phyloP scores from a whole-genome alignment of 768 basidiomycete species.

The Kwoniella dejecticola region DNA sequence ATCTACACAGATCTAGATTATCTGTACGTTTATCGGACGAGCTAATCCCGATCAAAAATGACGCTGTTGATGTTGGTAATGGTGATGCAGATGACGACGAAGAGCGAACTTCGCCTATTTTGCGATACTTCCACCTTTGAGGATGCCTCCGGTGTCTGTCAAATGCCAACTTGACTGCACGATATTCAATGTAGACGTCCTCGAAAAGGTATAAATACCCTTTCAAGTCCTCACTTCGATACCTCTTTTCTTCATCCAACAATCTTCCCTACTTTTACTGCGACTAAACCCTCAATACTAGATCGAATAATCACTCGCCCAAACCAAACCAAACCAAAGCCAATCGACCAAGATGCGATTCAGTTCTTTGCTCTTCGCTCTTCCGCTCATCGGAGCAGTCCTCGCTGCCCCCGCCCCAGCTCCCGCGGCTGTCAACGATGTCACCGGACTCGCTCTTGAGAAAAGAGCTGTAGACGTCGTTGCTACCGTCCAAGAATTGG shows the following conservation, averaged over 20 bases:
- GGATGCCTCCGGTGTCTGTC: too few relatives aligned
- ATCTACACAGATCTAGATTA: neutral
- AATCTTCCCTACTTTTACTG: slow-evolving; percentile 2
- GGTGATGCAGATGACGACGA: too few relatives aligned
- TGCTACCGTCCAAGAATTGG: slow-evolving; percentile 11
- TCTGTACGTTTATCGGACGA: neutral
- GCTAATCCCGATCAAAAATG: neutral
- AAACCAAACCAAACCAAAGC: slow-evolving; percentile 3
- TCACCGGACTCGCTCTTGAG: slow-evolving; percentile 3
- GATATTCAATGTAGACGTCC: too few relatives aligned
- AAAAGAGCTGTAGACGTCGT: slow-evolving; percentile 24
- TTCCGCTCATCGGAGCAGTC: slow-evolving; percentile 23
- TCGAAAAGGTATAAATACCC: slow-evolving; percentile 22
- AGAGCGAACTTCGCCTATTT: too few relatives aligned
- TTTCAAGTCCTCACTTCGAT: neutral
- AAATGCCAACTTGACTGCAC: too few relatives aligned
- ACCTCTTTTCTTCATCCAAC: slow-evolving; percentile 15
- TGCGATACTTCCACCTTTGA: too few relatives aligned
- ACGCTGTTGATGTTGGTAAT: neutral
- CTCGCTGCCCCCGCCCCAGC: slow-evolving; percentile 22
- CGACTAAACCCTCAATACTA: neutral
- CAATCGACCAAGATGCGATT: slow-evolving; percentile 21
- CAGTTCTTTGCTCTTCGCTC: slow-evolving; percentile 20
- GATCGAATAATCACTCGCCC: neutral
- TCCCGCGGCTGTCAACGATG: slow-evolving; percentile 6